A percentile compares a stretch with the other conserved stretches of the same genome.
phyloP scores from a whole-genome alignment of 2,329 filamentous ascomycete genomes.

The Curvularia spicifera region DNA sequence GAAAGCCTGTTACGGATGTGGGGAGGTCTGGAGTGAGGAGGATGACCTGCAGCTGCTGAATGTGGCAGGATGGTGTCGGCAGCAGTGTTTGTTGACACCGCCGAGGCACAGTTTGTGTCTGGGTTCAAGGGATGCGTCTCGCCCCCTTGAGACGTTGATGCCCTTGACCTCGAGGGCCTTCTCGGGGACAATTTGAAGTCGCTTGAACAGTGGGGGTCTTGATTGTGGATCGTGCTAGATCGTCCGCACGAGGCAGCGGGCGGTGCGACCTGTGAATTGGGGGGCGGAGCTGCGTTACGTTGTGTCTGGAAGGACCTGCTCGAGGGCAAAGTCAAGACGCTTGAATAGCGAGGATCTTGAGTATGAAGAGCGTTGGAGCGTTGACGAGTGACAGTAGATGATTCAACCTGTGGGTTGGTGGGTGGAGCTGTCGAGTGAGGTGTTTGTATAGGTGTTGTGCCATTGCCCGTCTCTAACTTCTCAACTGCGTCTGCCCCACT shows the following conservation, averaged over 20 bases:
- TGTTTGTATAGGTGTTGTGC: constrained; percentile 17
- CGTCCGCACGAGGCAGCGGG: constrained; percentile 33
- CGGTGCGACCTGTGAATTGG: constrained; percentile 37
- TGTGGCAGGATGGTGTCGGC: constrained; percentile 52
- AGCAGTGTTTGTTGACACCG: constrained; percentile 44
- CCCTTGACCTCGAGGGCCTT: constrained; percentile 38
- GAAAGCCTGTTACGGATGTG: constrained; percentile 41
- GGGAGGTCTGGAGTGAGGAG: constrained; percentile 42
- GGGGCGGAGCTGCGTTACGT: constrained; percentile 22
- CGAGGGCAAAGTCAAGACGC: constrained; percentile 32
- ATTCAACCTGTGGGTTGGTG: constrained; percentile 36
- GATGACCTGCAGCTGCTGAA: constrained; percentile 35
- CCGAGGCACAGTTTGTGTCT: constrained; percentile 57
- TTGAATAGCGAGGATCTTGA: constrained; percentile 23
- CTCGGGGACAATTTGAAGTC: constrained; percentile 35
- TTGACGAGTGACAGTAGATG: constrained; percentile 32
- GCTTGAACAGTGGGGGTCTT: constrained; percentile 22
- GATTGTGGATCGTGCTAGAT: constrained; percentile 29
- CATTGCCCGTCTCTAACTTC: constrained; percentile 11
- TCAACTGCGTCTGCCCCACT: constrained; percentile 23
- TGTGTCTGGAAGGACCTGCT: constrained; percentile 31
- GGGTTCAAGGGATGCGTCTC: constrained; percentile 56
- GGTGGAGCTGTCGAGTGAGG: constrained; percentile 24
- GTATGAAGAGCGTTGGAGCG: constrained; percentile 33
- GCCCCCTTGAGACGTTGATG: constrained; percentile 34